Evolutionary conservation across 1,139 yeast species (phyloP), one percentile per base, ranked within the genome.

Genomic region (Hansenula sp.): DNA sequence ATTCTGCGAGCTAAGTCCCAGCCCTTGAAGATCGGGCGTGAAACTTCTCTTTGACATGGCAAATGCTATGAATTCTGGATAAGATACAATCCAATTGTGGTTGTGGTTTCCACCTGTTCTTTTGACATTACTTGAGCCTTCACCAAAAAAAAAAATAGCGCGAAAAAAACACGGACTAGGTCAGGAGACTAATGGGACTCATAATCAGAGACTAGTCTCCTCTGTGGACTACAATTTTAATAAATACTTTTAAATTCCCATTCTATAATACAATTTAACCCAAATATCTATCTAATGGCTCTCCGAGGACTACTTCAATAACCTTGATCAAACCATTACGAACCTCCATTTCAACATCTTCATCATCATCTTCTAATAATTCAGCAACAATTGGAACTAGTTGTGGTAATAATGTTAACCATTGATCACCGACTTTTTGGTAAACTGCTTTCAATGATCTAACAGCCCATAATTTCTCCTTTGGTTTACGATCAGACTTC

Each of bases 371-470:
- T 60, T 92, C 98, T 48, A 92, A 72, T 46, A 94, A 69, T 64
- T 92, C 99, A 6, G 97, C 97, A 61, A 92, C 87, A 48, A 88
- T 76, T 32, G 99, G 99, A 47, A 94, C 95, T 55, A 92, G 74
- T 56, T 92, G 96, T 21, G 98, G 98, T 57, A 92, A 73, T 69
- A 86, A 75, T 29, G 83, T 69, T 48, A 92, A 75, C 98, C 98
- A 92, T 61, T 82, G 89, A 57, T 92, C 97, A 39, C 97, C 97
- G 59, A 89, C 82, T 69, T 86, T 86, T 51, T 86, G 86, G 74
- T 89, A 92, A 32, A 92, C 78, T 21, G 79, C 72, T 64, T 87
- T 87, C 63, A 90, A 75, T 2, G 87, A 71, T 59, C 83, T 79
- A 40, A 88, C 75, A 25, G 96, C 79, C 95, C 96, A 87, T 52